Percentiles rank a stretch among this genome's conserved stretches.
phyloP scores from a whole-genome alignment of 2,329 filamentous ascomycete species.

The Ophiostoma ulmi region DNA sequence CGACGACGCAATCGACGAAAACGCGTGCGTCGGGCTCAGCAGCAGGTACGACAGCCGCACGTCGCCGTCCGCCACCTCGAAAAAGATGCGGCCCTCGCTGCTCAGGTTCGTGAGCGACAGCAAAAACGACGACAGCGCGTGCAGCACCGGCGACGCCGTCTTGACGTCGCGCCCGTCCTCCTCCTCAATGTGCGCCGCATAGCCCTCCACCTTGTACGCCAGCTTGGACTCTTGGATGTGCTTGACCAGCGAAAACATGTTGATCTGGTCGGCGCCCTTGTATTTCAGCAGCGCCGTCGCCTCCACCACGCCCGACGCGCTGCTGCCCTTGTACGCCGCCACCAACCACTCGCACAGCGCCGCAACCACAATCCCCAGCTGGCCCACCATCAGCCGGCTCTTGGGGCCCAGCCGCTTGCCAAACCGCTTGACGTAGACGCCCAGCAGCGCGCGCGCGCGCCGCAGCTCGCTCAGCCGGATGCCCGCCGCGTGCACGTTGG shows the following conservation, averaged over 20 bases:
- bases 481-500: slow-evolving; percentile 76
- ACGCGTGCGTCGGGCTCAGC: slow-evolving; percentile 85
- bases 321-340: slow-evolving; percentile 32
- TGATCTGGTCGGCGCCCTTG: slow-evolving; percentile 92
- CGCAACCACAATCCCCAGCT: slow-evolving; percentile 77
- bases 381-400: slow-evolving; percentile 85
- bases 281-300: slow-evolving; percentile 67
- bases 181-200: slow-evolving; percentile 57
- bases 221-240: slow-evolving; percentile 91
- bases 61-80: slow-evolving; percentile 45
- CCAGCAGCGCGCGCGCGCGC: slow-evolving; percentile 68
- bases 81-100: slow-evolving; percentile 62
- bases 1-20: slow-evolving; percentile 77
- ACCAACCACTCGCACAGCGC: slow-evolving; percentile 68
- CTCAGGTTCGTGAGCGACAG: slow-evolving; percentile 81
- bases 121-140: slow-evolving; percentile 59
- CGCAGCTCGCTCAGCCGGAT: slow-evolving; percentile 69
- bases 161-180: slow-evolving; percentile 27
- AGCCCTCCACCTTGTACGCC: slow-evolving; percentile 90
- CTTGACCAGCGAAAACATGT: slow-evolving; percentile 78
- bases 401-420: slow-evolving; percentile 83
- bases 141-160: slow-evolving; percentile 43
- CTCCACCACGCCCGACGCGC: slow-evolving; percentile 54
- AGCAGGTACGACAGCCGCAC: slow-evolving; percentile 76
- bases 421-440: slow-evolving; percentile 79